These are phyloP conservation scores for Coelastrella sp. DNA, from an alignment of 139 green algal species.

Conservation along the genomic window DNA sequence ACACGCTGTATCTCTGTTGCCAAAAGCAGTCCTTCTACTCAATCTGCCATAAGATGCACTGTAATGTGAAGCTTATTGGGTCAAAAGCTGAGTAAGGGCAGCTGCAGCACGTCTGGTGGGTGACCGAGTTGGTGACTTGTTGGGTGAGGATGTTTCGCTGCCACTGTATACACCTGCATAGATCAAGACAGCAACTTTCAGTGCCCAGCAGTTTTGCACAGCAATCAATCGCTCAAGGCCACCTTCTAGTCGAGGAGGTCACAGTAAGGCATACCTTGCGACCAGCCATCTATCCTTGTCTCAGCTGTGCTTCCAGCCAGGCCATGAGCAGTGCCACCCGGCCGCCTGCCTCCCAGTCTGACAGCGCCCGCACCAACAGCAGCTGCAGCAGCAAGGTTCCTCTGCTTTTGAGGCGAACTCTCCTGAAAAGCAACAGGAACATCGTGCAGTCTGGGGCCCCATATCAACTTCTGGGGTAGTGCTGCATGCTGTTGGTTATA, in stretches of 20 bases:
- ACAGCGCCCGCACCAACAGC: background rate
- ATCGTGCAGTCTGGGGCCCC: too few species aligned
- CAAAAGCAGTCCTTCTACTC: too few species aligned
- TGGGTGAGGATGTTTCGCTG: conserved; percentile 18
- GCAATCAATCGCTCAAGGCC: background rate
- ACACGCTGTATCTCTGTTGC: too few species aligned
- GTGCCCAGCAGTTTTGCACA: too few species aligned
- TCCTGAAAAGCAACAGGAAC: background rate
- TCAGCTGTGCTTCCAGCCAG: background rate
- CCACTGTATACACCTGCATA: conserved; percentile 8
- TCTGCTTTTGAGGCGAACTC: background rate
- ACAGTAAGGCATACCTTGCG: too few species aligned
- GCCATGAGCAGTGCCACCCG: background rate
- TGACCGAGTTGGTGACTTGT: background rate
- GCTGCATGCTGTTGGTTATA: too few species aligned
- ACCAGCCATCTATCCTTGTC: background rate
- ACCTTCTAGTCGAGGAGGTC: too few species aligned
- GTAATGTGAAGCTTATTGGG: too few species aligned
- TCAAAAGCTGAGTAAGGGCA: too few species aligned
- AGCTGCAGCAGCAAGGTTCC: background rate
- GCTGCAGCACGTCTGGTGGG: background rate
- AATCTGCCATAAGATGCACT: too few species aligned
- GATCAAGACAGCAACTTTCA: background rate
- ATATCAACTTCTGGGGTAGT: too few species aligned
- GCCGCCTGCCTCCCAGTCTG: background rate